Base-by-base conservation (phyloP, 2,329 filamentous ascomycete species). In the Acrocalymma vagum region DNA sequence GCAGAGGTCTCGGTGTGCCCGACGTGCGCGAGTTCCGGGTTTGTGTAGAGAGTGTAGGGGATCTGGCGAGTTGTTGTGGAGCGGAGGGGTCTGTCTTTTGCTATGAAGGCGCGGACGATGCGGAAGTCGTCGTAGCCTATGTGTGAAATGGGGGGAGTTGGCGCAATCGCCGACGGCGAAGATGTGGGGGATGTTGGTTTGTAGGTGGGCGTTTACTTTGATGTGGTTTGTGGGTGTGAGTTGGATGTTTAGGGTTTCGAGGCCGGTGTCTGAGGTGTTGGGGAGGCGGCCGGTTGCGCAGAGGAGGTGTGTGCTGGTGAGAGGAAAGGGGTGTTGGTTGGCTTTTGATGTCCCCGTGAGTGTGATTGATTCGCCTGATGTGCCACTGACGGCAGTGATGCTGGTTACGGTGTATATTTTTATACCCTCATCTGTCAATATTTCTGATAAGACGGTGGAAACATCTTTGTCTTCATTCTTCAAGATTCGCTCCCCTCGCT, bases 391-490 rank as follows among this genome's bases (percentile, higher is more conserved):
- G 9, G 29, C 32, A 5, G 36, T 29, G 17, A 48, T 9, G 4
- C 18, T 28, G n/a, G 32, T 25, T 3, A 25, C 33, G 15, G 38
- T 36, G 23, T 27, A 17, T 22, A 49, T 43, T 3, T 28, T n/a
- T 5, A 52, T 29, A n/a, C 45, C 45, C 25, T 48, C 45, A 10
- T 13, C 35, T 25, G 38, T 37, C 21, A 52, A 18, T 14, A 46
- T 32, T 15, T 46, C 38, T 5, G 30, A 25, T 14, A 52, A 30
- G 25, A 36, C 38, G 21, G 33, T 27, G 7, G 42, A 35, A 5
- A 50, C 42, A 27, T 53, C 45, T 26, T 46, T 37, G 29, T 52
- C 45, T 22, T 50, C 51, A n/a, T 29, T 17, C 27, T 41, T 47
- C n/a, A 52, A 20, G 15, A 51, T 41, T 6, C 27, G 26, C 7